Percentiles rank a stretch among this genome's conserved stretches.
Evolutionary conservation across 2,329 filamentous ascomycete species (phyloP).

Genomic region (Sporothrix mexicana): DNA sequence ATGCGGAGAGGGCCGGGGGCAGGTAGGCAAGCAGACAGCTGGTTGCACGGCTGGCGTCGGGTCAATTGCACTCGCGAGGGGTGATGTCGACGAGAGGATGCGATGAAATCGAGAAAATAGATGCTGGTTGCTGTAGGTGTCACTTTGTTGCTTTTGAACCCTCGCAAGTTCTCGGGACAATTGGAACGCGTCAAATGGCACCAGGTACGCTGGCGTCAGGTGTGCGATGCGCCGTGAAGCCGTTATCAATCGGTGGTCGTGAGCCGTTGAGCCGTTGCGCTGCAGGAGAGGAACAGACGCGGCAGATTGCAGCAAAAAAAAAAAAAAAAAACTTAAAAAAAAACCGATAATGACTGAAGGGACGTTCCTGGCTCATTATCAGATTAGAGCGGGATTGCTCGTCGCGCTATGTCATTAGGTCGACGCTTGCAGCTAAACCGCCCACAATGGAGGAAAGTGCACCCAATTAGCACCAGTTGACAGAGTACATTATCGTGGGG

Average conservation of each 20-base stretch:
- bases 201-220: constrained; percentile 7
- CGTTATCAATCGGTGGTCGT: constrained; percentile 13
- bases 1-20: background rate
- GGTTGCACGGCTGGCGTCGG: constrained; percentile 16
- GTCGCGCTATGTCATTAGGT: constrained; percentile 23
- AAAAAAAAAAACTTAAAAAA: constrained; percentile 18
- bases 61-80: background rate
- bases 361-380: constrained; percentile 17
- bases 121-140: background rate
- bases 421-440: constrained; percentile 16
- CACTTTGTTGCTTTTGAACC: background rate
- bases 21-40: background rate
- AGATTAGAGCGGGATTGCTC: constrained; percentile 1
- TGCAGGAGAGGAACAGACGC: constrained; percentile 12
- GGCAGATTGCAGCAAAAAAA: constrained; percentile 21
- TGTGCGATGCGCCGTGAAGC: background rate
- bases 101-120: background rate
- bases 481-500: background rate
- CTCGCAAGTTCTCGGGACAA: too few relatives aligned
- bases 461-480: too few relatives aligned
- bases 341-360: background rate
- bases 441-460: background rate
- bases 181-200: background rate
- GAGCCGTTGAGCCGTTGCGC: constrained; percentile 21
- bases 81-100: background rate